Conservation (phyloP, 306 rosid genomes). For the Sindora glabra region DNA sequence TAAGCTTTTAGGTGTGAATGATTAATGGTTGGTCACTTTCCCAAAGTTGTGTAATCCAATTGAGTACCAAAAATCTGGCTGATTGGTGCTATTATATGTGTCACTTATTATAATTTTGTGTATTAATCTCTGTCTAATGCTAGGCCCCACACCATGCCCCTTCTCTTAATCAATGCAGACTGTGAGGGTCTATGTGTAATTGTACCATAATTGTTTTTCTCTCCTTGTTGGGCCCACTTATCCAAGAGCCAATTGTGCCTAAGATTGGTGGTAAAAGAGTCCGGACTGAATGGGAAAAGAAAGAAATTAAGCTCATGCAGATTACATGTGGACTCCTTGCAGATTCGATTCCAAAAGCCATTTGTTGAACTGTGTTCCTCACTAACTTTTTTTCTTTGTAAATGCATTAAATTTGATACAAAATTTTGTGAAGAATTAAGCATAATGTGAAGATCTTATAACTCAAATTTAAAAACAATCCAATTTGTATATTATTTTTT, state of each 20-base stretch:
- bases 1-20: constrained; percentile 32
- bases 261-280: constrained; percentile 53
- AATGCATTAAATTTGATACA: too few species aligned
- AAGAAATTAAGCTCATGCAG: too few species aligned
- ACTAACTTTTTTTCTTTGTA: too few species aligned
- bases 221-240: constrained; percentile 31
- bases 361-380: too few species aligned
- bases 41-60: constrained; percentile 37
- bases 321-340: too few species aligned
- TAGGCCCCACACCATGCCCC: constrained; percentile 33
- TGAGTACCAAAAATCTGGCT: constrained; percentile 37
- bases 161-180: constrained; percentile 31
- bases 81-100: constrained; percentile 38
- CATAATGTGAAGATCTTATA: too few species aligned
- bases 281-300: constrained; percentile 22
- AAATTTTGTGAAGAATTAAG: too few species aligned
- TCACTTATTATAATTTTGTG: constrained; percentile 14
- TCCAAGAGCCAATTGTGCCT: constrained; percentile 48
- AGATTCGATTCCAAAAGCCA: too few species aligned
- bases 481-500: too few species aligned
- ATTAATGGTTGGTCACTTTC: constrained; percentile 34
- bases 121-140: constrained; percentile 28
- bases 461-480: too few species aligned
- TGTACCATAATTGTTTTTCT: constrained; percentile 9
- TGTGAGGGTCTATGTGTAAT: constrained; percentile 10